Percentiles rank a stretch among this genome's conserved stretches.
Conservation (phyloP, 371 early-diverging fungal species). For the Syncephalastrum monosporum region DNA sequence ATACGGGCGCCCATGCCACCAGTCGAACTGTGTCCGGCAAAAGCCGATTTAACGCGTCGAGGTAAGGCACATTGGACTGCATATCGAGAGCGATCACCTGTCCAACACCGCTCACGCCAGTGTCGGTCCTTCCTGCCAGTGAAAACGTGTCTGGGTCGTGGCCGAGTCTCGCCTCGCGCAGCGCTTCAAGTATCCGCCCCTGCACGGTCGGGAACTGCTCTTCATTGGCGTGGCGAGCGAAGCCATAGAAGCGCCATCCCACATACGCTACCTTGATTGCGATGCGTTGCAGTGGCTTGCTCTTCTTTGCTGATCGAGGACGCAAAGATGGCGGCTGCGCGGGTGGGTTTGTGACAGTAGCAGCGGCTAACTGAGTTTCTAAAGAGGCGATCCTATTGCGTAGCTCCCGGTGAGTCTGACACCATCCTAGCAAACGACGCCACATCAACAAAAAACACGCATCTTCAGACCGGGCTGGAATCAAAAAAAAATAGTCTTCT, state of each 20-base stretch:
- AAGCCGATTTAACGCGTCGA: slow-evolving; percentile 78
- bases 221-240: slow-evolving; percentile 63
- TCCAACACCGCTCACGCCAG: slow-evolving; percentile 90
- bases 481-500: no score
- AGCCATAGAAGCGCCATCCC: slow-evolving; percentile 90
- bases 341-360: neutral
- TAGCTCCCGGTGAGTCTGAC: neutral
- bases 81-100: slow-evolving; percentile 86
- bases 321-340: no score
- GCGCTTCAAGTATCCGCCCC: slow-evolving; percentile 75
- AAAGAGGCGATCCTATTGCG: neutral
- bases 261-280: slow-evolving; percentile 90
- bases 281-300: slow-evolving; percentile 54
- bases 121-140: slow-evolving; percentile 93
- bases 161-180: slow-evolving; percentile 72
- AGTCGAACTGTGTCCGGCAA: slow-evolving; percentile 90
- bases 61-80: slow-evolving; percentile 68
- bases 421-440: slow-evolving; percentile 3
- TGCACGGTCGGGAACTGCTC: slow-evolving; percentile 76
- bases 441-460: neutral
- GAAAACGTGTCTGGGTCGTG: slow-evolving; percentile 58
- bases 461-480: no score
- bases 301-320: slow-evolving; percentile 4
- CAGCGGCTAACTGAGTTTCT: slow-evolving; percentile 2
- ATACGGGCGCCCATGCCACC: slow-evolving; percentile 87